Evolutionary conservation across 1,284 basidiomycete genomes (phyloP).

Genomic region (Heimioporus retisporus): DNA sequence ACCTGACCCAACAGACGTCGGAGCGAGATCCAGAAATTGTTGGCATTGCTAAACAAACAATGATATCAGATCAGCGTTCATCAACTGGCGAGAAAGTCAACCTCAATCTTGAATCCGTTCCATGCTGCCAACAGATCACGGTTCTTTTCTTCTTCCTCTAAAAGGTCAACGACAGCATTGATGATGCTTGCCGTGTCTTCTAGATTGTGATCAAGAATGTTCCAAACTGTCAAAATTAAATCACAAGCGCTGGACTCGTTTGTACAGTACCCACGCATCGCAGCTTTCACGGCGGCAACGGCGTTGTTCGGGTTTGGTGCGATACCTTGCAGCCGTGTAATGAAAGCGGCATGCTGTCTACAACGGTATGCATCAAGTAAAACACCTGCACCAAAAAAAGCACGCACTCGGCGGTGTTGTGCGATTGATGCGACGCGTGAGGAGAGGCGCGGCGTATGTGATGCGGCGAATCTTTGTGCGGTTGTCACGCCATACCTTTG

Average conservation of each 20-base stretch:
- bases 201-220: conserved; percentile 81
- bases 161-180: conserved; percentile 80
- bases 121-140: conserved; percentile 79
- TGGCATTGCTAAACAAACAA: conserved; percentile 70
- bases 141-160: conserved; percentile 92
- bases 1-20: conserved; percentile 67
- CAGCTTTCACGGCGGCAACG: conserved; percentile 81
- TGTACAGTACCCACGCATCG: conserved; percentile 83
- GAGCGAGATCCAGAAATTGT: conserved; percentile 84
- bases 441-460: too few relatives aligned
- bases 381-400: not conserved
- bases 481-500: too few relatives aligned
- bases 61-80: conserved; percentile 4
- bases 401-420: conserved; percentile 65
- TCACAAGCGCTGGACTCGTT: conserved; percentile 88
- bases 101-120: conserved; percentile 89
- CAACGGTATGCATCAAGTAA: conserved; percentile 1
- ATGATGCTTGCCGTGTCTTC: conserved; percentile 85
- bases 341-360: conserved; percentile 78
- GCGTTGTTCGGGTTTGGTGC: conserved; percentile 81
- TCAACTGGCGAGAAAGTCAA: conserved; percentile 32
- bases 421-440: too few relatives aligned
- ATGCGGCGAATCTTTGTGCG: too few relatives aligned
- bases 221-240: conserved; percentile 90
- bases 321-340: conserved; percentile 74